Evolutionary conservation across 805 yeast genomes (phyloP).

Genomic region (Myxozyma melibiosi): DNA sequence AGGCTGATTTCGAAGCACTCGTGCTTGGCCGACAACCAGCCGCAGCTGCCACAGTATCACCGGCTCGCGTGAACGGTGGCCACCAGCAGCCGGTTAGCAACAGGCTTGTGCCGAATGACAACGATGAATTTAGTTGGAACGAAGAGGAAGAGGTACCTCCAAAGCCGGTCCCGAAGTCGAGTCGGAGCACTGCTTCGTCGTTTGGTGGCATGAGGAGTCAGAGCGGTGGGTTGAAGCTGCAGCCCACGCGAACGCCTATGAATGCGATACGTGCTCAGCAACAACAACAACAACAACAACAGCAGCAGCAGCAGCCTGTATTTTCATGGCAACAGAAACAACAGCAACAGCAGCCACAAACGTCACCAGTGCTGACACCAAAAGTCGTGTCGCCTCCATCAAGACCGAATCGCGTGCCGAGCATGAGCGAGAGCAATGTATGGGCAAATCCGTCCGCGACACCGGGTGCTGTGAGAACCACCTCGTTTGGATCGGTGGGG

Average conservation of each 20-base stretch:
- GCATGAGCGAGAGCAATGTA: conserved; percentile 16
- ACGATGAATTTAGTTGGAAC: conserved; percentile 23
- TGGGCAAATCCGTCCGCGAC: conserved; percentile 13
- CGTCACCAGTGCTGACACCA: background rate
- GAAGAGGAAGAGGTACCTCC: background rate
- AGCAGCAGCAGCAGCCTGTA: background rate
- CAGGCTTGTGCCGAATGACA: conserved; percentile 17
- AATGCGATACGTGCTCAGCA: conserved; percentile 13
- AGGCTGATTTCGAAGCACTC: conserved; percentile 32
- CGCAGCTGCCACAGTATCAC: background rate
- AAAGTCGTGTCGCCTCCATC: conserved; percentile 1
- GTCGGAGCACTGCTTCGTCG: conserved; percentile 5
- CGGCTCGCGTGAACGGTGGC: no score
- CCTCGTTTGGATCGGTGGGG: conserved; percentile 9
- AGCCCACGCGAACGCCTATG: conserved; percentile 14
- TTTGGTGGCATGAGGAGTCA: background rate
- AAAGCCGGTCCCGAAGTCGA: background rate
- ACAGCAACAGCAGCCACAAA: background rate
- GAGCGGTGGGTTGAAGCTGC: conserved; percentile 12
- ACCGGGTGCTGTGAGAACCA: background rate
- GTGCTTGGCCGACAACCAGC: conserved; percentile 22
- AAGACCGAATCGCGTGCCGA: background rate
- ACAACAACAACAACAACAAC: conserved; percentile 1
- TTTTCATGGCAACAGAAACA: conserved; percentile 7
- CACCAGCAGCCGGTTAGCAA: background rate